Base-by-base conservation (phyloP, 2,329 filamentous ascomycete species). In the Epichloe hybrida region DNA sequence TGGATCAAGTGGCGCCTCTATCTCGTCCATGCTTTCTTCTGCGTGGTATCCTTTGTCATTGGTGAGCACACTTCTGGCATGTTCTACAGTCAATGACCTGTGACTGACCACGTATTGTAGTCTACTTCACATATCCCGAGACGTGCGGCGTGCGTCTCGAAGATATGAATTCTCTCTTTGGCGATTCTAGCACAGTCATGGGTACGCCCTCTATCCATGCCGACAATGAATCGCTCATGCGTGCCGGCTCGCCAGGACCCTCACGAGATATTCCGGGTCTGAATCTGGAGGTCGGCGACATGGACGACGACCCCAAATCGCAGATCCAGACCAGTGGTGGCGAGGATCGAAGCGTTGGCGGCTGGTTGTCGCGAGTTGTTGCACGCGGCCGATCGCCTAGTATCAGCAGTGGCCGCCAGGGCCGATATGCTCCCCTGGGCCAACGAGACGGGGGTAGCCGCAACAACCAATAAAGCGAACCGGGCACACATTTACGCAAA, bases 91-190 rank as follows among this genome's bases (percentile, higher is more conserved):
- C 8, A 11, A 45, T 17, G 21, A 35, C 3, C 17, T 34, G n/a
- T 39, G 41, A 45, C 42, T 55, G 37, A 48, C 54, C 43, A 49
- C 53, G 64, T 40, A 23, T 27, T 13, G 9, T 56, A 96, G 93
- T 98, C 7, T 98, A 91, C 70, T 97, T 97, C 69, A 80, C 95
- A 58, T 98, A 97, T 66, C 93, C 93, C 34, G 93, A 98, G 69
- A 98, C 93, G 0, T 93, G 90, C 58, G 94, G 94, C 60, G 83
- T 98, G 52, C 84, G 90, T 52, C 76, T 98, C 48, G 93, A 98
- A 69, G 93, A 98, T 59, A 98, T 98, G 93, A 88, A 95, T 64
- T 78, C 81, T 3, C 71, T 98, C 15, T 98, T 98, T 62, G 93
- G 93, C 56, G 93, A 98, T 66, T 87, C 90, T 37, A 93, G 87